A percentile compares a stretch with the other conserved stretches of the same genome.
These are phyloP conservation scores for Pseudocercospora macadamiae DNA, from an alignment of 2,329 filamentous ascomycete species.

Conservation along the genomic window DNA sequence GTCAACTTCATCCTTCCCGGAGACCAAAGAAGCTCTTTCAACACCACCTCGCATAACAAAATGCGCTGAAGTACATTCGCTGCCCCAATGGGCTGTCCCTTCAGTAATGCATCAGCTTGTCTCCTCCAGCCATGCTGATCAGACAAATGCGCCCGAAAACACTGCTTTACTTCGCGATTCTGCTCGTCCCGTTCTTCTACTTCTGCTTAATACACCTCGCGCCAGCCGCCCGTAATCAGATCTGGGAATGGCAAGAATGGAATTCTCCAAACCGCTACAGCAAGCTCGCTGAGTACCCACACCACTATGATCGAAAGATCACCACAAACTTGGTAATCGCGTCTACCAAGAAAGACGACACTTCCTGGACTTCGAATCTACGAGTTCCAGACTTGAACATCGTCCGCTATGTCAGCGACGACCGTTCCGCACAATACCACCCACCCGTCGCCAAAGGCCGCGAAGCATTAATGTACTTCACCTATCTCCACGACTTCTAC, in stretches of 20 bases:
- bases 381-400: constrained; percentile 23
- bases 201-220: constrained; percentile 5
- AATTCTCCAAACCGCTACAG: background rate
- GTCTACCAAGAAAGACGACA: constrained; percentile 22
- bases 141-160: constrained; percentile 1
- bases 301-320: constrained; percentile 5
- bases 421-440: constrained; percentile 19
- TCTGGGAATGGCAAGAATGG: constrained; percentile 3
- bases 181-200: constrained; percentile 9
- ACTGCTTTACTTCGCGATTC: background rate
- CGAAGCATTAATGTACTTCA: constrained; percentile 30
- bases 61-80: constrained; percentile 1
- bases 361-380: constrained; percentile 23
- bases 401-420: constrained; percentile 28
- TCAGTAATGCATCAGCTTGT: background rate
- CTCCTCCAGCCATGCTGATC: background rate
- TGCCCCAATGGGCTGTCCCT: background rate
- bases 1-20: background rate
- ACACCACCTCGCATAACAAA: background rate
- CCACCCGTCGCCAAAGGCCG: constrained; percentile 23
- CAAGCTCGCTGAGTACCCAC: background rate
- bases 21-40: background rate
- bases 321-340: constrained; percentile 25
- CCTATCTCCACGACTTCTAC: constrained; percentile 29
- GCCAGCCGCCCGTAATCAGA: constrained; percentile 9